A percentile compares a stretch with the other conserved stretches of the same genome.
phyloP scores from a whole-genome alignment of 176 grass and related monocot species.

The Musa beccarii region DNA sequence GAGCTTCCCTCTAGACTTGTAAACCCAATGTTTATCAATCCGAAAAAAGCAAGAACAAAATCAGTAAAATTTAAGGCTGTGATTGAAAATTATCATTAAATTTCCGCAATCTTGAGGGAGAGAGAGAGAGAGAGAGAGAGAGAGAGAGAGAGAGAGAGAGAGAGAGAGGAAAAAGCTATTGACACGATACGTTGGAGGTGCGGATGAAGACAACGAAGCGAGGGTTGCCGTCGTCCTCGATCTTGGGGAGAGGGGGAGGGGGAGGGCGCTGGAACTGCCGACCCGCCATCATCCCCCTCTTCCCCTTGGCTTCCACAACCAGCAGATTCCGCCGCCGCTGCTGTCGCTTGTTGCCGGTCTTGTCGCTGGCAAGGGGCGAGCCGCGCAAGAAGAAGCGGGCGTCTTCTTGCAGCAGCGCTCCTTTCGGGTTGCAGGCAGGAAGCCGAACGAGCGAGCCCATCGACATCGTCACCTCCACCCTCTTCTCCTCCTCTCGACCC shows the following conservation, averaged over 20 bases:
- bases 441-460: neutral
- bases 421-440: neutral
- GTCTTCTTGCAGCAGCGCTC: neutral
- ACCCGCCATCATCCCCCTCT: constrained; percentile 38
- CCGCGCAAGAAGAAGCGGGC: constrained; percentile 8
- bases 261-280: constrained; percentile 43
- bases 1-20: neutral
- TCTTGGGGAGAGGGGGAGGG: constrained; percentile 54
- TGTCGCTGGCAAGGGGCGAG: neutral
- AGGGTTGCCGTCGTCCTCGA: constrained; percentile 78
- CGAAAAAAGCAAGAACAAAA: neutral
- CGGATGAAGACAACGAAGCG: constrained; percentile 93
- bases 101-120: neutral
- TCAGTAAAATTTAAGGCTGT: neutral
- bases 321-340: constrained; percentile 15
- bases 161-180: neutral
- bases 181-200: constrained; percentile 48
- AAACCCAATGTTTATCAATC: neutral
- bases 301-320: constrained; percentile 55
- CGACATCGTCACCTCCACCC: constrained; percentile 5
- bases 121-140: neutral
- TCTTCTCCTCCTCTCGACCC: neutral
- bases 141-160: neutral
- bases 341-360: neutral
- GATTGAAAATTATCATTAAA: neutral